Base-by-base conservation (phyloP, 805 yeast species). In the Pichia nanzhaoensis region DNA sequence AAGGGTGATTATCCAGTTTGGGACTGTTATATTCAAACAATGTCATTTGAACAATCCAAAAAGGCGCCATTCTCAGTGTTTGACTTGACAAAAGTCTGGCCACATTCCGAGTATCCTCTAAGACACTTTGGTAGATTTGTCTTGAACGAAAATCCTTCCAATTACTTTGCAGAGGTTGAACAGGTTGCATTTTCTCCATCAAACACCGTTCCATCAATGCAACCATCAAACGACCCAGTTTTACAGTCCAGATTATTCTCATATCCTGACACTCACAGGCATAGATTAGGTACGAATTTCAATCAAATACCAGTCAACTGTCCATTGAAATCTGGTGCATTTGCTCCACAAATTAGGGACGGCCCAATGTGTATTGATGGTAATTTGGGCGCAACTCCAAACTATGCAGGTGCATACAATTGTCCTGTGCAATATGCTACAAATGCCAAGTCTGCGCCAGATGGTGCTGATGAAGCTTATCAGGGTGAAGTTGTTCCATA, bases 51-150 rank as follows among this genome's bases (percentile, higher is more conserved):
- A 55, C 80, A 88, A 66, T 88, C 95, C 49, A 75, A 82, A 65
- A 66, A 78, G 49, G 76, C 77, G 41, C 82, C 83, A 60, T 87
- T 84, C 68, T 83, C 91, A 5, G 90, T 89, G 37, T 87, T 85
- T 61, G 96, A 88, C 67, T 73, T 88, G 64, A 88, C 96, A 52
- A 89, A 89, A 71, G 84, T 85, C 45, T 88, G 96, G 96, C 88
- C 96, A 31, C 95, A 88, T 61, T 70, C 68, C 55, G 82, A 87
- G 46, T 88, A 79, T 74, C 96, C 96, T 59, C 67, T 88, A 69
- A 78, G 95, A 65, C 80, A 80, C 64, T 82, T 88, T 61, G 96
- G 95, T 63, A 81, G 80, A 63, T 69, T 87, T 53, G 79, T 78
- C 1, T 67, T 87, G 63, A 83, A 87, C 65, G 86, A 84, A 67